phyloP scores from a whole-genome alignment of 768 basidiomycete species.

The Macrolepiota fuliginosa region DNA sequence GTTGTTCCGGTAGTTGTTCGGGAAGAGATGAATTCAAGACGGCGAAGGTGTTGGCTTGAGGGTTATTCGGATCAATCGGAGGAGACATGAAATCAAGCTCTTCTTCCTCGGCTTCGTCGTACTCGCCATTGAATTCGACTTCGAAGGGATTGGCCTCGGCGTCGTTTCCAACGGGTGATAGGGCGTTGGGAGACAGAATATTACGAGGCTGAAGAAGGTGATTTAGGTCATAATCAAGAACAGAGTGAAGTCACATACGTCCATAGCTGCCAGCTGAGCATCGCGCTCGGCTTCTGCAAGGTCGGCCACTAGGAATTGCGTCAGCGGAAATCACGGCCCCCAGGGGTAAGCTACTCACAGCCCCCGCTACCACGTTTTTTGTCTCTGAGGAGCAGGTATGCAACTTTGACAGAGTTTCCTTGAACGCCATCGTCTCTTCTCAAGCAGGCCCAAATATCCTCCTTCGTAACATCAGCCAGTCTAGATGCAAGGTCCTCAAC shows the following conservation, averaged over 20 bases:
- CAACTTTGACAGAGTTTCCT: constrained; percentile 94
- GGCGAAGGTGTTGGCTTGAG: constrained; percentile 38
- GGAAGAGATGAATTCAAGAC: constrained; percentile 89
- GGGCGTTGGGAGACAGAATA: constrained; percentile 59
- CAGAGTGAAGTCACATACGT: constrained; percentile 49
- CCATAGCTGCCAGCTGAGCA: constrained; percentile 74
- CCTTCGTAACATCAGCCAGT: constrained; percentile 73
- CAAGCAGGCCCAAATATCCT: constrained; percentile 87
- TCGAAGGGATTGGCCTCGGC: constrained; percentile 81
- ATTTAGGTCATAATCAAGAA: constrained; percentile 10
- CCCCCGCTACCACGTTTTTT: constrained; percentile 82
- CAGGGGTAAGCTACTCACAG: constrained; percentile 48
- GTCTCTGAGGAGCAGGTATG: constrained; percentile 91
- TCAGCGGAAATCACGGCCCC: not conserved
- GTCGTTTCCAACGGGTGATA: constrained; percentile 61
- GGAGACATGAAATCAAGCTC: constrained; percentile 31
- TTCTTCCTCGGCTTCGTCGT: constrained; percentile 45
- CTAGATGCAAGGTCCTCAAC: constrained; percentile 76
- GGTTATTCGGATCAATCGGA: constrained; percentile 13
- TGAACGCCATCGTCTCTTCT: constrained; percentile 79
- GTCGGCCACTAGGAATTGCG: constrained; percentile 54
- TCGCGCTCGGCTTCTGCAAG: constrained; percentile 87
- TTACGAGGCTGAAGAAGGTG: constrained; percentile 57
- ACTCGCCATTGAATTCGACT: constrained; percentile 63
- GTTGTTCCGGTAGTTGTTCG: constrained; percentile 54